Evolutionary conservation across 1,139 yeast species (phyloP), one percentile per base, ranked within the genome.

Genomic region (Suhomyces guaymorum): DNA sequence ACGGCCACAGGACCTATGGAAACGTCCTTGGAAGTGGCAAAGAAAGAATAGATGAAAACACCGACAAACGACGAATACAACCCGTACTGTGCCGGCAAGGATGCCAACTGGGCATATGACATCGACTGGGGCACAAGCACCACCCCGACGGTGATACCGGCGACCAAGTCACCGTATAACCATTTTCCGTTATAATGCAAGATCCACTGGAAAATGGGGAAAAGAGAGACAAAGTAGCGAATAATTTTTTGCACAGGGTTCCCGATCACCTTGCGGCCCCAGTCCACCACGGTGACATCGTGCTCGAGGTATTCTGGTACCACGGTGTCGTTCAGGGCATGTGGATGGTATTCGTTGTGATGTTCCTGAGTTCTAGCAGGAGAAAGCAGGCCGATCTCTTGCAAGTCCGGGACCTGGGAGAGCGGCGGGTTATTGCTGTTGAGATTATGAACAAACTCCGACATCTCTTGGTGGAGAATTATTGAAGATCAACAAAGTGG

Each of bases 1-100:
- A 90, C 97, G 2, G 97, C 97, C 24, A 90, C 97, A 5, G 97
- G 97, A 20, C 97, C 97, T 51, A 90, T 89, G 43, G 94, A 84
- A 28, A 90, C 96, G 70, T 90, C 97, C 62, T 89, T 90, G 13
- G 95, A 85, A 12, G 97, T 90, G 11, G 97, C 97, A 59, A 90
- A 90, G 51, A 89, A 76, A 31, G 95, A 82, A 59, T 90, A 90
- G 38, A 85, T 78, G 56, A 88, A 77, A 12, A 89, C 95, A 54
- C 97, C 97, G 32, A 90, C 84, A 54, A 90, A 90, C 0, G 96
- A 85, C 16, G 96, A 86, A 62, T 90, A 90, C 33, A 90, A 73
- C 33, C 97, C 97, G 49, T 80, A 89, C 59, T 89, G 83, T 5
- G 96, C 80, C 5, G 80, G 73, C 42, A 90, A 73, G 3, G 87